A percentile compares a stretch with the other conserved stretches of the same genome.
Evolutionary conservation across 805 yeast species (phyloP).

Genomic region (Millerozyma miso): DNA sequence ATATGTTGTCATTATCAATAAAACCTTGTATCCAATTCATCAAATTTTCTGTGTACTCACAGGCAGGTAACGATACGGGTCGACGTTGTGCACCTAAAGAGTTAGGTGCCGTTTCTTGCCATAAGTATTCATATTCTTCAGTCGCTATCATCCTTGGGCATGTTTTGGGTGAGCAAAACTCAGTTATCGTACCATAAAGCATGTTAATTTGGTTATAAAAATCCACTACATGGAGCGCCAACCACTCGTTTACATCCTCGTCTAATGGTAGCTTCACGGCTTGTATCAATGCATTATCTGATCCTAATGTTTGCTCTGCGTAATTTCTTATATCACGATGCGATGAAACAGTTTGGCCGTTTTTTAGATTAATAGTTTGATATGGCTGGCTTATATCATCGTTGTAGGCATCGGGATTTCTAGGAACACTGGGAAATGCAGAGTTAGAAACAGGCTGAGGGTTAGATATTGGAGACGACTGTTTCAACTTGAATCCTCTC

Average conservation of each 20-base stretch:
- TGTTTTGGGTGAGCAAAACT: constrained; percentile 89
- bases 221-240: constrained; percentile 96
- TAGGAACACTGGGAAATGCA: constrained; percentile 24
- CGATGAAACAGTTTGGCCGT: constrained; percentile 33
- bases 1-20: constrained; percentile 83
- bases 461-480: constrained; percentile 34
- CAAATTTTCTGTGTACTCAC: constrained; percentile 87
- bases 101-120: constrained; percentile 73
- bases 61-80: constrained; percentile 89
- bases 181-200: constrained; percentile 94
- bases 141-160: constrained; percentile 99
- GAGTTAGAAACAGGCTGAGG: constrained; percentile 35
- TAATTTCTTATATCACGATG: constrained; percentile 79
- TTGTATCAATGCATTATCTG: constrained; percentile 83
- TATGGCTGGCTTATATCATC: constrained; percentile 16
- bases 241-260: constrained; percentile 90
- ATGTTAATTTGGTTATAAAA: constrained; percentile 94
- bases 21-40: constrained; percentile 95
- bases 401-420: constrained; percentile 5
- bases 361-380: constrained; percentile 26
- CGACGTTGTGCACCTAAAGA: constrained; percentile 40
- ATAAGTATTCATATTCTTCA: constrained; percentile 90
- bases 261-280: constrained; percentile 93
- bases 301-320: constrained; percentile 93
- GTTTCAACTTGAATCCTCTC: constrained; percentile 41